Percentiles rank a stretch among this genome's conserved stretches.
Evolutionary conservation across 176 grass and related monocot species (phyloP).

Genomic region (Paspalum notatum): DNA sequence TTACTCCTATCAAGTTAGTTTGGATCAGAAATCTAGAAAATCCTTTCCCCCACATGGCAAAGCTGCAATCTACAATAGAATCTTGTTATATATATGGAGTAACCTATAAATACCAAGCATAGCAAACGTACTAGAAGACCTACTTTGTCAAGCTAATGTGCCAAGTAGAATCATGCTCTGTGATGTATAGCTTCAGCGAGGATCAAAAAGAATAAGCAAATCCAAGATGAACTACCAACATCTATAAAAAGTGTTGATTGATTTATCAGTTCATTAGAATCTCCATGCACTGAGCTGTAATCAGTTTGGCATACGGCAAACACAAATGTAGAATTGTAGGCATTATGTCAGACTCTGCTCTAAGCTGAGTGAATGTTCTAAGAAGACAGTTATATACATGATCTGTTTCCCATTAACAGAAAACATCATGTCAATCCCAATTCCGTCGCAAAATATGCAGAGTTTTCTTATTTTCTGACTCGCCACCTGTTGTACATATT

Average conservation of each 20-base stretch:
- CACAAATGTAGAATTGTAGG: not conserved
- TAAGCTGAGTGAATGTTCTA: not conserved
- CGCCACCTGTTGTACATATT: not conserved
- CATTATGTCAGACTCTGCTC: not conserved
- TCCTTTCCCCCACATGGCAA: not conserved
- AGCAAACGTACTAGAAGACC: not conserved
- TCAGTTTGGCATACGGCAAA: conserved; percentile 5
- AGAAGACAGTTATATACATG: not conserved
- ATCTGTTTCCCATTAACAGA: not conserved
- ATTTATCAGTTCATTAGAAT: not conserved
- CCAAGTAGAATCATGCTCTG: not conserved
- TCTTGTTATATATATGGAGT: no score
- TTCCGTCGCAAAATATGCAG: no score
- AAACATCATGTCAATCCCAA: not conserved
- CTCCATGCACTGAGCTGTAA: not conserved
- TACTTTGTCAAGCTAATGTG: conserved; percentile 9
- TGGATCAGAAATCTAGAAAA: not conserved
- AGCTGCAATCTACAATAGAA: not conserved
- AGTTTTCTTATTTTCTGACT: not conserved
- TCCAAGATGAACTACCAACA: not conserved
- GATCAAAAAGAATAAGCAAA: conserved; percentile 5
- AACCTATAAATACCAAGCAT: not conserved
- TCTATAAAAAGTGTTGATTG: not conserved
- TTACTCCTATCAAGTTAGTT: not conserved
- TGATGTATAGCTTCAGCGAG: not conserved